Base-by-base conservation (phyloP, 2,329 filamentous ascomycete genomes). In the Fusarium mangiferae region DNA sequence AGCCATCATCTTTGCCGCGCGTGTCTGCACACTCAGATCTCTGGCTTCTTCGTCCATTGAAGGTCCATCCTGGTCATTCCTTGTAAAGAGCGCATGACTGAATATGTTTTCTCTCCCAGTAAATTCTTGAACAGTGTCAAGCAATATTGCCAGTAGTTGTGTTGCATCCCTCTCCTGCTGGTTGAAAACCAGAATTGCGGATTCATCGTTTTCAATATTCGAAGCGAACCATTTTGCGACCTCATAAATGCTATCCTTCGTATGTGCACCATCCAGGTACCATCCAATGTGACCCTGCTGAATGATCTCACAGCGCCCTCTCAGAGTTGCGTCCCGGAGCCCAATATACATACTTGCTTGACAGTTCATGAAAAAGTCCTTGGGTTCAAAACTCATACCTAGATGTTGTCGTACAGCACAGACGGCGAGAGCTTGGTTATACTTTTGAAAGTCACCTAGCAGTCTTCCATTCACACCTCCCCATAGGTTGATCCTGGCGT, bases 221-320 rank as follows among this genome's bases (percentile, higher is more conserved):
- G 83, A 83, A 4, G 89, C 89, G 77, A 96, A 96, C 95, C 95
- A 98, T 74, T 86, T 86, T 7, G 90, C 94, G 17, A 93, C 93
- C 46, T 94, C 88, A 59, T 90, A 87, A 72, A 98, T 90, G 76
- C 94, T 97, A 76, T 98, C 95, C 28, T 91, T 86, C 0, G 95
- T 98, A 80, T 98, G 95, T 5, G 94, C 95, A 6, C 95, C 94
- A 78, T 98, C 95, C 22, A 98, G 90, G 74, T 92, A 91, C 94
- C 95, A 98, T 22, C 87, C 87, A 15, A 93, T 85, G 7, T 82
- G 82, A 5, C 84, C 83, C 7, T 84, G 78, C 38, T 82, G 82
- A 6, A 94, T 83, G 30, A 88, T 88, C 80, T 98, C 94, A 77
- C 94, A 97, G 22, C 95, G 88, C 2, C 95, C 95, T 22, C 93